A percentile compares a stretch with the other conserved stretches of the same genome.
Conservation (phyloP, 306 rosid species). For the Castanea mollissima region DNA sequence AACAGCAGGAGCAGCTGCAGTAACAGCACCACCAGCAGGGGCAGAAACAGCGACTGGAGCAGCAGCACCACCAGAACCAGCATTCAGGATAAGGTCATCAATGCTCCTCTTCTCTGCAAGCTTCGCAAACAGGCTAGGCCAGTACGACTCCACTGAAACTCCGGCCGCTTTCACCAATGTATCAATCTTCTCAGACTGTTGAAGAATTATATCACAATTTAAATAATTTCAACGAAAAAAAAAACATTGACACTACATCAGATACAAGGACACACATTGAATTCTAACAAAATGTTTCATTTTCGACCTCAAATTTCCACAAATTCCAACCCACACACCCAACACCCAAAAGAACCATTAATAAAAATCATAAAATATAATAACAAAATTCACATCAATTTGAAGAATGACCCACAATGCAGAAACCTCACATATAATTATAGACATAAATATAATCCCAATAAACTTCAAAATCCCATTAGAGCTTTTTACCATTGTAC, state of each 20-base stretch:
- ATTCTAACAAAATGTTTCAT: not conserved
- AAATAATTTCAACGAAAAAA: not conserved
- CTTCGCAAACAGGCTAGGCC: conserved; percentile 70
- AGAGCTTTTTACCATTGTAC: too few species aligned
- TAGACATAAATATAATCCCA: not conserved
- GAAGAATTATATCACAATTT: not conserved
- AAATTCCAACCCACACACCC: not conserved
- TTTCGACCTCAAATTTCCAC: not conserved
- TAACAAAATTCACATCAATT: not conserved
- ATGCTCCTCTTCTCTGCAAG: conserved; percentile 62
- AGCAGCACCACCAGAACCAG: conserved; percentile 52
- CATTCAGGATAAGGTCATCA: conserved; percentile 59
- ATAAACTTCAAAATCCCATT: not conserved
- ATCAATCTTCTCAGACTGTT: conserved; percentile 67
- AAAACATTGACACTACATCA: not conserved
- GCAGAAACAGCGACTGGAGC: conserved; percentile 39
- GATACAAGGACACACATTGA: too few species aligned
- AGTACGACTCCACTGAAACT: conserved; percentile 54
- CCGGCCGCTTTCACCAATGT: conserved; percentile 53
- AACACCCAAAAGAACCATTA: not conserved
- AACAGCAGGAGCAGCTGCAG: conserved; percentile 43
- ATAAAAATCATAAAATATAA: too few species aligned
- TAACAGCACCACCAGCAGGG: conserved; percentile 24
- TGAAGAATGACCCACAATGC: not conserved
- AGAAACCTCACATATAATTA: not conserved